Conservation (phyloP, 441 rosid genomes). For the Adansonia gregorii region DNA sequence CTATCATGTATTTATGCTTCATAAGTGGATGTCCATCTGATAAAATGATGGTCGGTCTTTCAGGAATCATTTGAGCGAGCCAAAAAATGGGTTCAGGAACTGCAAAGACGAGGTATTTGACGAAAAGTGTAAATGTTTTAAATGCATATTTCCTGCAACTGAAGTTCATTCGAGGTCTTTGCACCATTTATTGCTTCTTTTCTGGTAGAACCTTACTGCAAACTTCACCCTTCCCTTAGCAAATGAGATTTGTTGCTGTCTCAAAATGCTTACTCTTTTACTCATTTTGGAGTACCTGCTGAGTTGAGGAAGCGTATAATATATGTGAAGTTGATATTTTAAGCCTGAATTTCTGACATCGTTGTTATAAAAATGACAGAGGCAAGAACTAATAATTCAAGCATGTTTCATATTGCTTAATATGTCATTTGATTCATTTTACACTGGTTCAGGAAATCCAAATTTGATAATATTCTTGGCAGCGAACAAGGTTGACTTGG, state of each 20-base stretch:
- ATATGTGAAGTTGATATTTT: not conserved
- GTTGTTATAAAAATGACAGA: too few relatives aligned
- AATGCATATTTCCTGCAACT: not conserved
- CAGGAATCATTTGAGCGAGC: constrained; percentile 74
- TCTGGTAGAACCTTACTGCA: not conserved
- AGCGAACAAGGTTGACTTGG: constrained; percentile 76
- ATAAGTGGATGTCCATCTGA: not conserved
- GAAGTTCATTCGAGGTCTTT: not conserved
- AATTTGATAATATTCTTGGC: constrained; percentile 69
- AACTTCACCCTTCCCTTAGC: not conserved
- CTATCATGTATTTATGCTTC: not conserved
- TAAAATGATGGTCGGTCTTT: constrained; percentile 21
- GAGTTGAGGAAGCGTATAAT: constrained; percentile 4
- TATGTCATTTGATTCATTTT: not conserved
- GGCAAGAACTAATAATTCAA: not conserved
- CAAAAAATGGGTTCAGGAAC: constrained; percentile 72
- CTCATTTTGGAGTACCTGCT: not conserved
- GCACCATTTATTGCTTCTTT: not conserved
- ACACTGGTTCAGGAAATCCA: constrained; percentile 39
- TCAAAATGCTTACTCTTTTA: not conserved
- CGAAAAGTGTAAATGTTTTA: not conserved
- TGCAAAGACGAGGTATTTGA: constrained; percentile 72
- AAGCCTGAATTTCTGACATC: too few relatives aligned
- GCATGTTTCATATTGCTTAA: not conserved
- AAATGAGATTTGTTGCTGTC: not conserved